A percentile compares a stretch with the other conserved stretches of the same genome.
Conservation (phyloP, 1,284 basidiomycete species). For the Ganoderma multipileum region DNA sequence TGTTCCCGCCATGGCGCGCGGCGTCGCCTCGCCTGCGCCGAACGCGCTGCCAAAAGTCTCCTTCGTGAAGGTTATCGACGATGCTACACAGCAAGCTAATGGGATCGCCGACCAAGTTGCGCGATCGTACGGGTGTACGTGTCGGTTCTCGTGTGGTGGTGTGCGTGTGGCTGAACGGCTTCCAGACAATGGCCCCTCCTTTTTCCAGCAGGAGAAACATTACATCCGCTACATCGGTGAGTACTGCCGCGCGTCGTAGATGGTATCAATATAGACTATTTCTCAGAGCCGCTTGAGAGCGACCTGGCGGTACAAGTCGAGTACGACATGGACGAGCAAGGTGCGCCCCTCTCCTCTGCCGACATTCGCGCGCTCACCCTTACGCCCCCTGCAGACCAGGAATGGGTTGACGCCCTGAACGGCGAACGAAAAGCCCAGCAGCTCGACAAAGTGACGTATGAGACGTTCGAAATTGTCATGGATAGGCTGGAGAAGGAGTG, state of each 20-base stretch:
- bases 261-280: not conserved
- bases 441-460: conserved; percentile 78
- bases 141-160: not conserved
- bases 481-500: conserved; percentile 99
- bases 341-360: conserved; percentile 57
- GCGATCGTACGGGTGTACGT: conserved; percentile 43
- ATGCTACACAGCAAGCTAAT: conserved; percentile 54
- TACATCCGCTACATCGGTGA: conserved; percentile 91
- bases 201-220: conserved; percentile 81
- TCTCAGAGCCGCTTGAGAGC: conserved; percentile 87
- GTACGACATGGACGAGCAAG: conserved; percentile 99
- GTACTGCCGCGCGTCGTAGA: conserved; percentile 29
- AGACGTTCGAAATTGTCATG: conserved; percentile 96
- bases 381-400: conserved; percentile 71
- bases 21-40: conserved; percentile 43
- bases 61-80: conserved; percentile 66
- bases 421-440: conserved; percentile 83
- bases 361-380: not conserved
- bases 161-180: conserved; percentile 16
- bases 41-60: conserved; percentile 62
- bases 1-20: conserved; percentile 42
- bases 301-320: conserved; percentile 95
- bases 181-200: conserved; percentile 81
- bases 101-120: conserved; percentile 42
- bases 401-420: conserved; percentile 94